Percentiles rank a stretch among this genome's conserved stretches.
Evolutionary conservation across 2,329 filamentous ascomycete genomes (phyloP).

Genomic region (Aspergillus hortae): DNA sequence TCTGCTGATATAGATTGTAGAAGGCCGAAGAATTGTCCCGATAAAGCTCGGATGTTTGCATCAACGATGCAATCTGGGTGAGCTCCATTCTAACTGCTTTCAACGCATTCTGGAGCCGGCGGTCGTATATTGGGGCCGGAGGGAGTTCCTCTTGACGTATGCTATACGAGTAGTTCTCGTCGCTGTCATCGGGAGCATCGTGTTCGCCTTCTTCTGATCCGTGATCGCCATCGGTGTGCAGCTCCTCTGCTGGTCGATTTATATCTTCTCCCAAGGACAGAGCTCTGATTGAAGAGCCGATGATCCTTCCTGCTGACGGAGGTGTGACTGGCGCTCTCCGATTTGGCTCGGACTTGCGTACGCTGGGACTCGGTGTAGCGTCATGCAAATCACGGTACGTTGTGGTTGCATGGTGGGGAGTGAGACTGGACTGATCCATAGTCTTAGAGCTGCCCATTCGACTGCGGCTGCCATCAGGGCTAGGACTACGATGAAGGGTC

Average conservation of each 20-base stretch:
- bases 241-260: too few species aligned
- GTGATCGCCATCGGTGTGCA: background rate
- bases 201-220: background rate
- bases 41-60: conserved; percentile 1
- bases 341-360: background rate
- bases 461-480: background rate
- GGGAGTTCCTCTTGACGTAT: conserved; percentile 13
- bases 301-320: too few species aligned
- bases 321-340: background rate
- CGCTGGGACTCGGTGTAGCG: conserved; percentile 2
- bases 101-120: conserved; percentile 10
- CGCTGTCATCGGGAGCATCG: background rate
- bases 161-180: conserved; percentile 1
- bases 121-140: conserved; percentile 16
- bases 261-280: too few species aligned
- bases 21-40: conserved; percentile 2
- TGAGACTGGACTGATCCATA: background rate
- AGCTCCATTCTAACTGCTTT: conserved; percentile 7
- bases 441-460: background rate
- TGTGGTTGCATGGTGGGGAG: background rate
- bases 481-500: background rate
- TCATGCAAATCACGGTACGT: conserved; percentile 11
- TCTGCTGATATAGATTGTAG: conserved; percentile 6
- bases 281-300: too few species aligned
- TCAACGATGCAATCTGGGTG: background rate